These are phyloP conservation scores for Amanita muscaria DNA, from an alignment of 768 basidiomycete species.

Conservation along the genomic window DNA sequence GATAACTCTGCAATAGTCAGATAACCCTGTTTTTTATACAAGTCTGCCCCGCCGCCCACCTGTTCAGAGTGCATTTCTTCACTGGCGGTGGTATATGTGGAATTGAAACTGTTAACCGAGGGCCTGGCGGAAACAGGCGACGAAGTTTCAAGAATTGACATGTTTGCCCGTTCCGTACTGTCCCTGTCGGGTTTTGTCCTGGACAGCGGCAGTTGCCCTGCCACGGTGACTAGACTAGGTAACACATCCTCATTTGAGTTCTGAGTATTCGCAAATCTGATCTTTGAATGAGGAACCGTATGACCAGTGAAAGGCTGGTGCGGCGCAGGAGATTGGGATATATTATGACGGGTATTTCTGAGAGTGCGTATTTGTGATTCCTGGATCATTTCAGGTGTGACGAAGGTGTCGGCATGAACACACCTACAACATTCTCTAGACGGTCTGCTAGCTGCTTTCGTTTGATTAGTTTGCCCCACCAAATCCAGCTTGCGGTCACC, in stretches of 20 bases:
- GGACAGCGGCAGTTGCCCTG: no score
- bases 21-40: not conserved
- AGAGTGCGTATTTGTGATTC: conserved; percentile 20
- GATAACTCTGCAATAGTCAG: not conserved
- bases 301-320: conserved; percentile 19
- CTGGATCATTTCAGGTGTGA: conserved; percentile 9
- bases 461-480: conserved; percentile 36
- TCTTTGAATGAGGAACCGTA: conserved; percentile 24
- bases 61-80: not conserved
- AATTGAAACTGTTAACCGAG: not conserved
- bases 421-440: conserved; percentile 17
- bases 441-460: conserved; percentile 23
- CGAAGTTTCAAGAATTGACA: not conserved
- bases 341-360: conserved; percentile 36
- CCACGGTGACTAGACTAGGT: no score
- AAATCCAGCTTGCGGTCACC: conserved; percentile 35
- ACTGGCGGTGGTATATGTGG: conserved; percentile 3
- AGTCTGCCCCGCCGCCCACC: not conserved
- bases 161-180: not conserved
- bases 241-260: conserved; percentile 16
- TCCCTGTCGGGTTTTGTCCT: no score
- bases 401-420: no score
- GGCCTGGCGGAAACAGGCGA: not conserved
- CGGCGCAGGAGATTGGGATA: conserved; percentile 17
- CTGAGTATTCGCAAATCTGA: conserved; percentile 28